Base-by-base conservation (phyloP, 2,329 filamentous ascomycete species). In the Claviceps africana region DNA sequence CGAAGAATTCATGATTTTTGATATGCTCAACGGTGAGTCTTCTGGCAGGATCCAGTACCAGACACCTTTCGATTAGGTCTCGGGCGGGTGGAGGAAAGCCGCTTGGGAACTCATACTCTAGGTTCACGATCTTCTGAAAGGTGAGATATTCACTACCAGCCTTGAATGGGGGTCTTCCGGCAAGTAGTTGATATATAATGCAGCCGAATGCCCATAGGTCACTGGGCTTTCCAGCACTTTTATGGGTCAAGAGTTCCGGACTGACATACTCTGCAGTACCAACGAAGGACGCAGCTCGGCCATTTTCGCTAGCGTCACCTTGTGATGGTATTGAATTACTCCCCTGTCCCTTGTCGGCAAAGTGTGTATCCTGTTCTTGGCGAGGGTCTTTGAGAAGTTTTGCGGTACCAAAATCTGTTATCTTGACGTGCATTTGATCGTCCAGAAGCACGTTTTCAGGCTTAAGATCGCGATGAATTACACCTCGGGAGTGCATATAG, bases 171-270 rank as follows among this genome's bases (percentile, higher is more conserved):
- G 93, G 93, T 55, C 93, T 77, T n/a, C 93, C 93, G n/a, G 87
- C 86, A 35, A 98, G 74, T 28, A 98, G 78, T 67, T 98, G 93
- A 66, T 95, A 98, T 56, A 98, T 82, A 60, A 98, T 98, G 71
- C 93, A 98, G 10, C 93, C 93, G 71, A 95, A 98, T 2, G 93
- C 93, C 93, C 93, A 98, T 48, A 98, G 70, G 69, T 98, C 93
- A 67, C 93, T 97, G 44, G 91, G 88, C 70, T 97, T 98, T 73
- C 91, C 96, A 21, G 91, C 93, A 62, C 87, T 94, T 72, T 97
- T 97, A 63, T 95, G 89, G 31, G 88, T 95, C 51, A 98, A 74
- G n/a, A 98, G 76, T 66, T 98, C 93, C 0, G 93, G 93, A 63
- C 93, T 97, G 59, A 98, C 93, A 62, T 98, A 98, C 67, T 98